Base-by-base conservation (phyloP, 495 filamentous ascomycete genomes). In the Penicillium bovifimosum region DNA sequence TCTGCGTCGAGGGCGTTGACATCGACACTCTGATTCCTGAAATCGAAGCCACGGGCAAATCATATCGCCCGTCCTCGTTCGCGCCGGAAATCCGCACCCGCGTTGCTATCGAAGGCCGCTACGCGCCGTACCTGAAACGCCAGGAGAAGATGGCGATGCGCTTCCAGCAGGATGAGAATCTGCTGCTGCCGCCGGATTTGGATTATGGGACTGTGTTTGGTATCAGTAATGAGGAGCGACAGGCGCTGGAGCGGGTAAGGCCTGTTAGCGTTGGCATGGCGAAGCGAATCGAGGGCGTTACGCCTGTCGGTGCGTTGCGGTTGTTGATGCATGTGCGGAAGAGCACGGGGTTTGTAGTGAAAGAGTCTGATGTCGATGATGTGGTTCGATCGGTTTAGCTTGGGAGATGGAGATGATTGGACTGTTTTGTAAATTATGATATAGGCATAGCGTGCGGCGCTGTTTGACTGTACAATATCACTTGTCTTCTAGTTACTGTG, bases 231-330 rank as follows among this genome's bases (percentile, higher is more conserved):
- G 90, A 90, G 55, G 95, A 97, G 75, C 80, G 76, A 58, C 69
- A 76, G 9, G 77, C 84, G 6, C 77, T 98, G n/a, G 72, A 79
- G 29, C 72, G 72, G 18, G 82, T 89, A 9, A 68, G 82, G 35
- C 93, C 93, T 5, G 87, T 90, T 61, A 92, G 79, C 43, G 70
- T 98, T 20, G 95, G 90, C 3, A 91, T 95, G 83, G 91, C 92
- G 14, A 72, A 90, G 43, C 72, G 95, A 9, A 81, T 96, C 44
- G 93, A 98, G 67, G 92, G 93, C 2, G 77, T 88, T 17, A 80
- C 78, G 13, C 77, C 77, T 13, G 65, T 69, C 10, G 77, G 77
- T 33, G 71, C 74, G 1, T 52, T 80, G 49, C 58, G 71, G 14
- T 53, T 80, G 38, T 57, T 80, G 32, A 69, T 72, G 52, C 70